A percentile compares a stretch with the other conserved stretches of the same genome.
phyloP scores from a whole-genome alignment of 257 asterid species.

The Apocynum venetum region DNA sequence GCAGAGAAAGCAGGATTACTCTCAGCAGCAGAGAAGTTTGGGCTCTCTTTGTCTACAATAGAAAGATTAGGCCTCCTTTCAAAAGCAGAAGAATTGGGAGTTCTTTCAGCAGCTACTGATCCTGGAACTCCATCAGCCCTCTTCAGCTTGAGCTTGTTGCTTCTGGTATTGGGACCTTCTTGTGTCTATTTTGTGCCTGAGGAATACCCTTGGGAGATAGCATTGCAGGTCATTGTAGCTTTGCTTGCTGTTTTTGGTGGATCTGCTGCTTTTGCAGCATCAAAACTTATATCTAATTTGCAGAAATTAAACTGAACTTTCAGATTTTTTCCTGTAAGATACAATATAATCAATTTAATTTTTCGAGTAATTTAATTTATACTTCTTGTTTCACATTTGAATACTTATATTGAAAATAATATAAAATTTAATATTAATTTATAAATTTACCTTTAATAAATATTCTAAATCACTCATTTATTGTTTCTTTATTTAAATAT shows the following conservation, averaged over 20 bases:
- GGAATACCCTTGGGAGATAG: conserved; percentile 80
- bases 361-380: too few relatives aligned
- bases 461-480: too few relatives aligned
- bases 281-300: conserved; percentile 76
- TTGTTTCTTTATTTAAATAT: too few relatives aligned
- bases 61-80: conserved; percentile 84
- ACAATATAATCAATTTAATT: not conserved
- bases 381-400: too few relatives aligned
- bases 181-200: conserved; percentile 73
- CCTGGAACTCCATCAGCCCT: conserved; percentile 64
- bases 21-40: conserved; percentile 85
- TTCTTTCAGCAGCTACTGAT: conserved; percentile 83
- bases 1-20: conserved; percentile 87
- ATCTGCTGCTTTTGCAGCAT: conserved; percentile 88
- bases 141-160: conserved; percentile 45
- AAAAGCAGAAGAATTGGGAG: conserved; percentile 75
- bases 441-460: too few relatives aligned
- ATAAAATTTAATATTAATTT: too few relatives aligned
- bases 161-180: conserved; percentile 60
- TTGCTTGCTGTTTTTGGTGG: conserved; percentile 56
- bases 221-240: conserved; percentile 60
- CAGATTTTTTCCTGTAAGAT: not conserved
- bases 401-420: too few relatives aligned
- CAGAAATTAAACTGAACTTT: conserved; percentile 43
- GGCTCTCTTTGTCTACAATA: conserved; percentile 65